phyloP scores from a whole-genome alignment of 306 rosid species.

The Gynostemma pentaphyllum region DNA sequence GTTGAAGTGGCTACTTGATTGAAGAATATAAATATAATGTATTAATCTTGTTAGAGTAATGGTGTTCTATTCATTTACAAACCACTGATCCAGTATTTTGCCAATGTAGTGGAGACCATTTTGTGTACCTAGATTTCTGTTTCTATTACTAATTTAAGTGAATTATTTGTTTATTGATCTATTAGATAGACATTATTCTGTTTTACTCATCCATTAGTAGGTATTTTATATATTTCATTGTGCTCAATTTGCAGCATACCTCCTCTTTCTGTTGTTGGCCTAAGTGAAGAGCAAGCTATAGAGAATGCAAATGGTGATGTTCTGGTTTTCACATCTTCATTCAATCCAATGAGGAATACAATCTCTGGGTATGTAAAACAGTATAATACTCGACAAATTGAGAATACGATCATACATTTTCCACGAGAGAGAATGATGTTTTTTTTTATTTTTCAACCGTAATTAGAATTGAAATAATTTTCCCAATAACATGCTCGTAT shows the following conservation, averaged over 20 bases:
- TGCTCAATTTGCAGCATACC: conserved; percentile 63
- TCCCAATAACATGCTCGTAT: background rate
- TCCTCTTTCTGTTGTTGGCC: conserved; percentile 88
- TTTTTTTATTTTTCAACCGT: background rate
- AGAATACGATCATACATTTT: background rate
- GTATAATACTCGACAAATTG: background rate
- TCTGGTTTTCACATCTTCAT: conserved; percentile 66
- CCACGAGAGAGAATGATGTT: background rate
- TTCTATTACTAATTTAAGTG: background rate
- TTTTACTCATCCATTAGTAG: background rate
- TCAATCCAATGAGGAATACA: conserved; percentile 94
- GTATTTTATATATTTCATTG: background rate
- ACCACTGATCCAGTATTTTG: too few relatives aligned
- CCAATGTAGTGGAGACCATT: background rate
- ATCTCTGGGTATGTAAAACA: conserved; percentile 68
- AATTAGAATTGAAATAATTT: background rate
- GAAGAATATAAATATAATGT: background rate
- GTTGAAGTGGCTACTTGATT: background rate
- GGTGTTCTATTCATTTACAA: too few relatives aligned
- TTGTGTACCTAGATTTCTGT: background rate
- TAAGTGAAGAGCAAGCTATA: conserved; percentile 84
- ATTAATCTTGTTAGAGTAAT: background rate
- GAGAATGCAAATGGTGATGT: conserved; percentile 66
- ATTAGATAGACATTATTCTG: background rate
- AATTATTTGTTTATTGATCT: background rate